These are phyloP conservation scores for Candida montana DNA, from an alignment of 805 yeast species.

Conservation along the genomic window DNA sequence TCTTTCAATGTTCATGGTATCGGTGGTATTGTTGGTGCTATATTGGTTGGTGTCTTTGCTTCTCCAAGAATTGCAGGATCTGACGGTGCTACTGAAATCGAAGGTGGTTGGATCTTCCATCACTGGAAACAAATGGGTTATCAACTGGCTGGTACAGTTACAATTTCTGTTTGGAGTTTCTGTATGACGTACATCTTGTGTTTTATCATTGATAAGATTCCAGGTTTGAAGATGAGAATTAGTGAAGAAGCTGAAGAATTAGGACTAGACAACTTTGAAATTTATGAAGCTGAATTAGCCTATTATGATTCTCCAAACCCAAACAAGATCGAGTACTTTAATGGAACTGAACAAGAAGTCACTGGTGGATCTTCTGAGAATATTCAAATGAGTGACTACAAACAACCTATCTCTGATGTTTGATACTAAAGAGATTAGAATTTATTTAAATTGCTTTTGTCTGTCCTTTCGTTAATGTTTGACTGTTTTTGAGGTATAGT, in stretches of 20 bases:
- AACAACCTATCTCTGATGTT: constrained; percentile 2
- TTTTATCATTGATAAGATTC: constrained; percentile 43
- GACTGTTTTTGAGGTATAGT: too few species aligned
- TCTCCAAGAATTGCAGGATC: constrained; percentile 82
- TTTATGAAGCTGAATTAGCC: constrained; percentile 37
- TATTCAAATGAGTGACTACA: constrained; percentile 8
- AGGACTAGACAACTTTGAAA: constrained; percentile 47
- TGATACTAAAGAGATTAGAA: too few species aligned
- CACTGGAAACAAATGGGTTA: constrained; percentile 89
- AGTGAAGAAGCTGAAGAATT: constrained; percentile 41
- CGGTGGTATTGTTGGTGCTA: constrained; percentile 85
- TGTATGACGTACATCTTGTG: constrained; percentile 39
- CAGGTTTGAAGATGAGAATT: constrained; percentile 44
- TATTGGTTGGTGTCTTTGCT: constrained; percentile 83
- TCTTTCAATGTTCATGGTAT: constrained; percentile 95
- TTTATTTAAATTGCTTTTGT: not conserved
- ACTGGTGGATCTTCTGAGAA: constrained; percentile 3
- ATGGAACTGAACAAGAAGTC: constrained; percentile 2
- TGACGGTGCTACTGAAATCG: constrained; percentile 78
- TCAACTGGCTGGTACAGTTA: constrained; percentile 59
- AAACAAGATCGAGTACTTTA: constrained; percentile 15
- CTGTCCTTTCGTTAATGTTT: too few species aligned
- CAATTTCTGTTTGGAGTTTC: constrained; percentile 41
- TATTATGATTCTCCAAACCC: constrained; percentile 27
- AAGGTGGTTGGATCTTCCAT: constrained; percentile 91